Conservation (phyloP, 495 filamentous ascomycete species). For the Talaromyces ruber region DNA sequence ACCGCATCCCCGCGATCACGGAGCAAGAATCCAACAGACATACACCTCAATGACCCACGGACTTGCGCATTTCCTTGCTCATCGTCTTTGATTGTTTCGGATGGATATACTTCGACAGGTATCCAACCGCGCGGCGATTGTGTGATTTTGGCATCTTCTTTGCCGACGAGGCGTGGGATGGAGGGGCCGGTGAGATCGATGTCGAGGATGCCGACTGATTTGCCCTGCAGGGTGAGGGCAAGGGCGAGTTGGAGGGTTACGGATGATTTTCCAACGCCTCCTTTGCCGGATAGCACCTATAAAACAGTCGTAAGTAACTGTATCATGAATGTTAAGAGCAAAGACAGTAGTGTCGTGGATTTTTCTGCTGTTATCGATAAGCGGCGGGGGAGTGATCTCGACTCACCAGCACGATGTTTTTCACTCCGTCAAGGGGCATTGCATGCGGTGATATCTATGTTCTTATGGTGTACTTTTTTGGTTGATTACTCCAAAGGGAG, state of each 20-base stretch:
- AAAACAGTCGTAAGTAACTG: conserved; percentile 1
- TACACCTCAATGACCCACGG: conserved; percentile 69
- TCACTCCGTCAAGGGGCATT: conserved; percentile 44
- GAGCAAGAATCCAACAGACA: conserved; percentile 90
- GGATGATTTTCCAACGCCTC: conserved; percentile 95
- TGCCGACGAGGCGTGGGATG: conserved; percentile 86
- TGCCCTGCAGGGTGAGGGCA: conserved; percentile 72
- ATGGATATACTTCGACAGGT: conserved; percentile 70
- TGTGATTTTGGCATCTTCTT: conserved; percentile 81
- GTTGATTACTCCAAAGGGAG: background rate
- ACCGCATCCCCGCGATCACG: conserved; percentile 78
- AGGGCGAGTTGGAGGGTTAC: conserved; percentile 92
- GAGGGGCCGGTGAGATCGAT: conserved; percentile 94
- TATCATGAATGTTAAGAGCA: background rate
- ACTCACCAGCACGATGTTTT: conserved; percentile 44
- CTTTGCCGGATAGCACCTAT: conserved; percentile 86
- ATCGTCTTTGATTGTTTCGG: conserved; percentile 22
- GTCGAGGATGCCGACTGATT: conserved; percentile 90
- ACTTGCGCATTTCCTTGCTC: background rate
- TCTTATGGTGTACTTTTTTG: background rate
- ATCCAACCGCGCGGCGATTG: conserved; percentile 86
- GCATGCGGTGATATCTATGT: background rate
- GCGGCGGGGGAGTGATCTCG: conserved; percentile 12
- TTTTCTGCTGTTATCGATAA: conserved; percentile 34
- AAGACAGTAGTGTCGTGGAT: background rate